phyloP scores from a whole-genome alignment of 306 rosid genomes.

The Cyclanthera cordifolia region DNA sequence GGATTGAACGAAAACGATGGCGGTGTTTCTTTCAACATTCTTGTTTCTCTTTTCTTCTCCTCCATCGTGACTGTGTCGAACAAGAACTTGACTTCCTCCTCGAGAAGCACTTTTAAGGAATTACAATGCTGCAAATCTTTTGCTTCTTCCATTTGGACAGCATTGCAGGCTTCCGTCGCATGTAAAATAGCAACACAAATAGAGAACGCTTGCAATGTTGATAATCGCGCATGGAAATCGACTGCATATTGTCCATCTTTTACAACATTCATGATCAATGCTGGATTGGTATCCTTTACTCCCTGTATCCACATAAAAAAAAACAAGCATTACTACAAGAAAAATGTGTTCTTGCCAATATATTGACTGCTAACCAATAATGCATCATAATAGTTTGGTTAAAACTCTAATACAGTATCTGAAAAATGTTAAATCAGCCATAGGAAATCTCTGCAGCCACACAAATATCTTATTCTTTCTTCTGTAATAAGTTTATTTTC shows the following conservation, averaged over 20 bases:
- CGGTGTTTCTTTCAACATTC: constrained; percentile 45
- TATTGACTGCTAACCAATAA: background rate
- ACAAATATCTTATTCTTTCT: background rate
- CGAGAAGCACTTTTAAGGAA: constrained; percentile 60
- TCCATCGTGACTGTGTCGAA: constrained; percentile 42
- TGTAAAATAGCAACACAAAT: constrained; percentile 73
- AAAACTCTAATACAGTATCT: background rate
- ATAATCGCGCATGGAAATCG: constrained; percentile 79
- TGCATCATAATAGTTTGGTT: background rate
- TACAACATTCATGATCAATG: constrained; percentile 49
- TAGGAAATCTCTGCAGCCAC: background rate
- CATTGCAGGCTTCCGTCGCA: constrained; percentile 36
- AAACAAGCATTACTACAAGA: constrained; percentile 4
- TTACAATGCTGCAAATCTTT: constrained; percentile 37
- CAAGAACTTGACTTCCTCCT: constrained; percentile 50
- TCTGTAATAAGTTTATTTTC: background rate
- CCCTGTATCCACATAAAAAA: constrained; percentile 44
- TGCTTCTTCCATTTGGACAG: constrained; percentile 21
- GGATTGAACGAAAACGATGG: constrained; percentile 51
- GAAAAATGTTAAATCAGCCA: background rate
- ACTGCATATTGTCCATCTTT: constrained; percentile 74
- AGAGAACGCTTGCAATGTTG: constrained; percentile 84
- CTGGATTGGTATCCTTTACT: constrained; percentile 51
- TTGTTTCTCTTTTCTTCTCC: constrained; percentile 35
- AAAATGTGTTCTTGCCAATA: background rate